These are phyloP conservation scores for Puccinia novopanici DNA, from an alignment of 1,284 basidiomycete species.

Conservation along the genomic window DNA sequence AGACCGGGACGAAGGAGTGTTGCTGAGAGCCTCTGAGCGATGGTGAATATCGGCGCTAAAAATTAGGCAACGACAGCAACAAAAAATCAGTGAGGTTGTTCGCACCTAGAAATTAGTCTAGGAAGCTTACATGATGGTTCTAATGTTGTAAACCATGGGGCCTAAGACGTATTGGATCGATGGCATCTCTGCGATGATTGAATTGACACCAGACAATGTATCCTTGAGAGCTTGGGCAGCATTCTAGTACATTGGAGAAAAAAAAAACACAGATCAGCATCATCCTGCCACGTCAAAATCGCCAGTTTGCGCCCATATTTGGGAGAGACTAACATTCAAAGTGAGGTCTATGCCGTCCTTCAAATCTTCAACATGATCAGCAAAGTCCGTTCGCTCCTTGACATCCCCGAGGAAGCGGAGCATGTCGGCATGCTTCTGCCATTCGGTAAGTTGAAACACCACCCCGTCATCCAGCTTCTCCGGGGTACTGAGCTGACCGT, in stretches of 20 bases:
- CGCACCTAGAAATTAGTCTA: no score
- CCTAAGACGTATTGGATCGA: conserved; percentile 23
- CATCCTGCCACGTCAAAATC: not conserved
- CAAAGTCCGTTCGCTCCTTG: not conserved
- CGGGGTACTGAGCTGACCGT: not conserved
- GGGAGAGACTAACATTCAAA: conserved; percentile 7
- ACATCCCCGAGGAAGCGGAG: conserved; percentile 18
- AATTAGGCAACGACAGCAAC: no score
- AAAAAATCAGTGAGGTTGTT: no score
- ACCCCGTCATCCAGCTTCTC: not conserved
- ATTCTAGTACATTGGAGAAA: not conserved
- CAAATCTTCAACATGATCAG: not conserved
- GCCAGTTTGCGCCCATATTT: not conserved
- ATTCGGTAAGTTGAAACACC: conserved; percentile 16
- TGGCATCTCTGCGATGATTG: conserved; percentile 11
- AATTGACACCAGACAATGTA: conserved; percentile 9
- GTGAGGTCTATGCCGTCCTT: not conserved
- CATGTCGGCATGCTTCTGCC: conserved; percentile 34
- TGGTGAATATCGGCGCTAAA: conserved; percentile 11
- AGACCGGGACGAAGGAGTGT: not conserved
- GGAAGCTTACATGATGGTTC: not conserved
- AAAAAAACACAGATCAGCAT: not conserved
- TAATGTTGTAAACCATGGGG: conserved; percentile 33
- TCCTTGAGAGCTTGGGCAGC: not conserved
- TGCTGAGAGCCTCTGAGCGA: not conserved